Evolutionary conservation across 2,329 filamentous ascomycete species (phyloP).

Genomic region (Pseudogymnoascus sp.): DNA sequence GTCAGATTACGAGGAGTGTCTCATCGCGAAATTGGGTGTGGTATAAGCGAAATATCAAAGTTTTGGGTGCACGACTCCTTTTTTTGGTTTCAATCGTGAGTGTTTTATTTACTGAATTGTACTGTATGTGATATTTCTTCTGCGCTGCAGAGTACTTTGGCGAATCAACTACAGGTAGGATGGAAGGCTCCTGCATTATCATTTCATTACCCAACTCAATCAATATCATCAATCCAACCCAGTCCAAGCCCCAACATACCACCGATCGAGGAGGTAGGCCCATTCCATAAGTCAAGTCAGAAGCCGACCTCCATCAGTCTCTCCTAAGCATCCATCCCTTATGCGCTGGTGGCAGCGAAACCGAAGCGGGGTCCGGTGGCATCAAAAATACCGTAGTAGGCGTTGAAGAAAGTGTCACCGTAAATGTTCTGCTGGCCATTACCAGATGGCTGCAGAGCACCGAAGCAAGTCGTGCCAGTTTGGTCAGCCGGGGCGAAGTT

Average conservation of each 20-base stretch:
- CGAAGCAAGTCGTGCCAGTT: conserved; percentile 26
- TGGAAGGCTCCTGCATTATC: background rate
- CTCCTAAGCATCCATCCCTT: background rate
- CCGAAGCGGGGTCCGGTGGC: conserved; percentile 21
- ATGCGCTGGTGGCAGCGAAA: conserved; percentile 19
- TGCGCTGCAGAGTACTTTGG: background rate
- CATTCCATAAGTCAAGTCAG: background rate
- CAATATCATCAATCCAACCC: background rate
- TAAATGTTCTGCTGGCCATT: conserved; percentile 23
- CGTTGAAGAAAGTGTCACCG: conserved; percentile 28
- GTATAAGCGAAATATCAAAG: too few relatives aligned
- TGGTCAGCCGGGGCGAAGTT: conserved; percentile 25
- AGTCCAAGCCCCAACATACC: background rate
- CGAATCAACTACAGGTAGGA: background rate
- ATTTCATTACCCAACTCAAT: background rate
- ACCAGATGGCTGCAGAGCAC: conserved; percentile 28
- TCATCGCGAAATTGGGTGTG: too few relatives aligned
- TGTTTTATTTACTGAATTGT: too few relatives aligned
- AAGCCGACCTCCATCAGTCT: background rate
- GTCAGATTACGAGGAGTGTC: too few relatives aligned
- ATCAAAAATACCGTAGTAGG: conserved; percentile 25
- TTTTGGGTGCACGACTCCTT: too few relatives aligned
- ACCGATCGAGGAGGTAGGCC: background rate
- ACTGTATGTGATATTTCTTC: background rate
- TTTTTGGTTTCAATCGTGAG: too few relatives aligned